These are phyloP conservation scores for Trichoderma hamatum DNA, from an alignment of 2,329 filamentous ascomycete genomes.

Conservation along the genomic window DNA sequence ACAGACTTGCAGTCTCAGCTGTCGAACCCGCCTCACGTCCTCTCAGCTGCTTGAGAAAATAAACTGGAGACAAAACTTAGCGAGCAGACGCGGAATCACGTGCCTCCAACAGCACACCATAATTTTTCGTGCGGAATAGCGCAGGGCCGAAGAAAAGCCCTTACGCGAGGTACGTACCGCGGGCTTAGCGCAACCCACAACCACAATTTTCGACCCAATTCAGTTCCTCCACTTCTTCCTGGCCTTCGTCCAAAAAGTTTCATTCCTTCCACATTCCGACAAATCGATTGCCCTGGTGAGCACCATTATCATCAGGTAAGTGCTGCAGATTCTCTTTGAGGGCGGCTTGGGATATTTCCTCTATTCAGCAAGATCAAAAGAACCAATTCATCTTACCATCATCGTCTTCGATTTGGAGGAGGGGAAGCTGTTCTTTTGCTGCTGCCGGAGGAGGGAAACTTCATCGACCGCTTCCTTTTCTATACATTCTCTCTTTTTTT, in stretches of 20 bases:
- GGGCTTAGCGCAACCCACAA: constrained; percentile 46
- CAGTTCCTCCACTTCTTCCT: constrained; percentile 37
- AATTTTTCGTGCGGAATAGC: constrained; percentile 32
- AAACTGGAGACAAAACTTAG: neutral
- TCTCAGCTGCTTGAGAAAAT: neutral
- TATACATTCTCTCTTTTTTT: constrained; percentile 22
- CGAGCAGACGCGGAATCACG: neutral
- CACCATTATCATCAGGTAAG: constrained; percentile 53
- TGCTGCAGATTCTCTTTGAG: constrained; percentile 29
- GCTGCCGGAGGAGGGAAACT: constrained; percentile 28
- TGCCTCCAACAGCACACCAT: neutral
- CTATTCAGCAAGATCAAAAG: neutral
- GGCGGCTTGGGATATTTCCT: neutral
- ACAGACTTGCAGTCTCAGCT: neutral
- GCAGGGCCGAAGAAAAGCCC: constrained; percentile 33
- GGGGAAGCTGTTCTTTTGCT: neutral
- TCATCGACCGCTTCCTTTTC: constrained; percentile 19
- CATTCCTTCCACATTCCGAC: constrained; percentile 44
- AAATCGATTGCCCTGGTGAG: constrained; percentile 55
- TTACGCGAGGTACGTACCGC: constrained; percentile 38
- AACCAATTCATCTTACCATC: neutral
- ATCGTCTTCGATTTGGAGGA: neutral
- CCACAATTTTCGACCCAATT: constrained; percentile 44
- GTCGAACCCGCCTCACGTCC: too few species aligned
- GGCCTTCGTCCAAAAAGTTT: constrained; percentile 41